phyloP scores from a whole-genome alignment of 352 stramenopile genomes.

The Phytophthora idaei region DNA sequence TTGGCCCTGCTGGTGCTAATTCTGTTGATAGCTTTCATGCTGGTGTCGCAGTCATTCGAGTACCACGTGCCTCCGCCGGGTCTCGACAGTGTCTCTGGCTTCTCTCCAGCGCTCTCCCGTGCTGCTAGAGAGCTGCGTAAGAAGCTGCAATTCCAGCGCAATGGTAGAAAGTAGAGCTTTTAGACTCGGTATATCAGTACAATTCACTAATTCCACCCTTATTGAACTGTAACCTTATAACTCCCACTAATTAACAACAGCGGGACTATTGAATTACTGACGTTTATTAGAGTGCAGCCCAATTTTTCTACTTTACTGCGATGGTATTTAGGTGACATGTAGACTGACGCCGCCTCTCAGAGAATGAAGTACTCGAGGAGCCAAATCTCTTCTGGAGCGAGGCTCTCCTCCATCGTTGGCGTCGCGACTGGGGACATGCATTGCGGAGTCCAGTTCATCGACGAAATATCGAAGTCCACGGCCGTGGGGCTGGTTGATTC shows the following conservation, averaged over 20 bases:
- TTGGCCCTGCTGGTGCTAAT: slow-evolving; percentile 72
- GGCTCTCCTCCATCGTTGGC: slow-evolving; percentile 5
- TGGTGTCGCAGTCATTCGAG: slow-evolving; percentile 80
- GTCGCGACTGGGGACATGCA: slow-evolving; percentile 15
- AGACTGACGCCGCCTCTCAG: slow-evolving; percentile 27
- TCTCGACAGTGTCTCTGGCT: slow-evolving; percentile 55
- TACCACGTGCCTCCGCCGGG: slow-evolving; percentile 70
- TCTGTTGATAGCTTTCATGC: slow-evolving; percentile 63
- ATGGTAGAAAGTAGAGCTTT: slow-evolving; percentile 21
- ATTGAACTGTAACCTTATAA: too few species aligned
- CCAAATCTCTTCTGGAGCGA: slow-evolving; percentile 57
- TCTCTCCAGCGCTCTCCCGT: slow-evolving; percentile 66
- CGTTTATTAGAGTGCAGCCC: slow-evolving; percentile 20
- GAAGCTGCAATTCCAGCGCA: slow-evolving; percentile 42
- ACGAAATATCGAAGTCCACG: slow-evolving; percentile 29
- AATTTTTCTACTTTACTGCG: slow-evolving; percentile 7
- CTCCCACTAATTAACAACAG: too few species aligned
- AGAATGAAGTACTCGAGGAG: slow-evolving; percentile 82
- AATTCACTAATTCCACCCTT: neutral
- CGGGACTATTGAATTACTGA: slow-evolving; percentile 5
- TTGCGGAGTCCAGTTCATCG: slow-evolving; percentile 14
- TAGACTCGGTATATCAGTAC: slow-evolving; percentile 3
- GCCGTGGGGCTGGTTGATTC: slow-evolving; percentile 37
- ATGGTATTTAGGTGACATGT: slow-evolving; percentile 17
- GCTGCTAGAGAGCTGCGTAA: slow-evolving; percentile 49